Percentiles rank a stretch among this genome's conserved stretches.
Conservation (phyloP, 2,329 filamentous ascomycete species). For the Trichoderma hamatum region DNA sequence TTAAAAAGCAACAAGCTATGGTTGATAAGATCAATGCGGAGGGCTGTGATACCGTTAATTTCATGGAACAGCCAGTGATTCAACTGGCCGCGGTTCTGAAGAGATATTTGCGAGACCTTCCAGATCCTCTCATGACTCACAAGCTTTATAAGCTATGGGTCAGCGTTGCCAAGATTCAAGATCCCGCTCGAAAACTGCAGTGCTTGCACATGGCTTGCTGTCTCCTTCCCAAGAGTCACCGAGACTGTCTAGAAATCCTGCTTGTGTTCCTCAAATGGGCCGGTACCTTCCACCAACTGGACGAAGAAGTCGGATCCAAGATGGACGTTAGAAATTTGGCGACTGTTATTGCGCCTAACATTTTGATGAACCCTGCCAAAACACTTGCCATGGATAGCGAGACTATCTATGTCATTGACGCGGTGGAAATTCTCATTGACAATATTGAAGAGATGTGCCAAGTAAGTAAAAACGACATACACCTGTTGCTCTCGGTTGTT, state of each 20-base stretch:
- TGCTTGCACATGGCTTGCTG: slow-evolving; percentile 91
- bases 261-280: slow-evolving; percentile 98
- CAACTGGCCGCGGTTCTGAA: slow-evolving; percentile 93
- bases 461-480: slow-evolving; percentile 57
- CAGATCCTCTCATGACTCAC: slow-evolving; percentile 91
- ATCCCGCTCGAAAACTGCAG: slow-evolving; percentile 79
- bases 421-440: slow-evolving; percentile 86
- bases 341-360: slow-evolving; percentile 96
- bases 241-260: slow-evolving; percentile 91
- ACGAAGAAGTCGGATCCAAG: slow-evolving; percentile 95
- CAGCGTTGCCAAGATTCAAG: slow-evolving; percentile 82
- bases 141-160: slow-evolving; percentile 93
- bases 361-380: slow-evolving; percentile 74
- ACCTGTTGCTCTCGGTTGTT: not conserved
- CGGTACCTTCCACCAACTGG: slow-evolving; percentile 93
- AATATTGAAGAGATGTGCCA: slow-evolving; percentile 97
- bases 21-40: slow-evolving; percentile 84
- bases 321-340: slow-evolving; percentile 99
- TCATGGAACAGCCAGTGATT: slow-evolving; percentile 86
- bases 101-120: slow-evolving; percentile 91
- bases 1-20: slow-evolving; percentile 86
- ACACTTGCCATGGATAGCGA: slow-evolving; percentile 75
- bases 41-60: slow-evolving; percentile 81
- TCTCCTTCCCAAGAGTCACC: slow-evolving; percentile 85
- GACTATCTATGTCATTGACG: slow-evolving; percentile 90